Percentiles rank a stretch among this genome's conserved stretches.
phyloP scores from a whole-genome alignment of 495 filamentous ascomycete genomes.

The Tuber umbilicatum region DNA sequence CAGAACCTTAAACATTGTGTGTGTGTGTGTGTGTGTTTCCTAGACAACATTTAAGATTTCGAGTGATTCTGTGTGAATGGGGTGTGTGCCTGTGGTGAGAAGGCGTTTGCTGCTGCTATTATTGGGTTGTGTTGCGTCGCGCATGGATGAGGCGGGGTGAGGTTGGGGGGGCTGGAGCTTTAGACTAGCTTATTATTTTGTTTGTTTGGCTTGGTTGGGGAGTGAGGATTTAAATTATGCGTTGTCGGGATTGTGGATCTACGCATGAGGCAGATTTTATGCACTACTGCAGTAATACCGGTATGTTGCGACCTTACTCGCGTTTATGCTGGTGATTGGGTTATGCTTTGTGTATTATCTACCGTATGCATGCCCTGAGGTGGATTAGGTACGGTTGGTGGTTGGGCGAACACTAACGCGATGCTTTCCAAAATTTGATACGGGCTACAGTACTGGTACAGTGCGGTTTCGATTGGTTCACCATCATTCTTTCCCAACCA shows the following conservation, averaged over 20 bases:
- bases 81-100: not conserved
- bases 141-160: not conserved
- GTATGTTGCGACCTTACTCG: too few species aligned
- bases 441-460: not conserved
- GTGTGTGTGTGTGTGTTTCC: not conserved
- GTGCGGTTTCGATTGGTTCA: too few species aligned
- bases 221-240: not conserved
- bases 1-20: not conserved
- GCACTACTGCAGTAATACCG: too few species aligned
- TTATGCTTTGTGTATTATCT: too few species aligned
- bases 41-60: not conserved
- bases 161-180: too few species aligned
- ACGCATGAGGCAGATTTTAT: not conserved
- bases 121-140: not conserved
- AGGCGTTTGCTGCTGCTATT: not conserved
- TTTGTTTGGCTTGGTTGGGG: not conserved
- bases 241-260: not conserved
- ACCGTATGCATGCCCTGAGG: not conserved
- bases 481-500: too few species aligned
- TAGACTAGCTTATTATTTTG: not conserved
- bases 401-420: not conserved
- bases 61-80: not conserved
- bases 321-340: not conserved
- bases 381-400: not conserved
- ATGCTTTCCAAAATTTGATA: not conserved